Base-by-base conservation (phyloP, 2,329 filamentous ascomycete species). In the Neofusicoccum ribis region DNA sequence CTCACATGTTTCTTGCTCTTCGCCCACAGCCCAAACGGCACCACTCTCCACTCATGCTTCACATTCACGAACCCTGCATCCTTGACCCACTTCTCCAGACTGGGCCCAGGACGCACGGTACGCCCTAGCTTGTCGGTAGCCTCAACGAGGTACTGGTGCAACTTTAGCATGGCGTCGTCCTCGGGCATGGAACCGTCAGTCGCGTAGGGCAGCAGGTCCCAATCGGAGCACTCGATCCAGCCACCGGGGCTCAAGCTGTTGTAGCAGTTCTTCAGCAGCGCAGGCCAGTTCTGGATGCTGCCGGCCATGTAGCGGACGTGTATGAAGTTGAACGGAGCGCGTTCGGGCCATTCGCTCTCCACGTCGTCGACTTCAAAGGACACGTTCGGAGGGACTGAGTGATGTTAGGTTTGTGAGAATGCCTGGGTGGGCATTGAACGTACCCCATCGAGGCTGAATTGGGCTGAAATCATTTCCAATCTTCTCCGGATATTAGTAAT, bases 321-420 rank as follows among this genome's bases (percentile, higher is more conserved):
- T 56, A 77, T 70, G 27, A 70, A 73, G 65, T 77, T 73, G 63
- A 75, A 76, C 3, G 58, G 56, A 1, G 31, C 11, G 54, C 63
- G 63, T 14, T 52, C 20, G 5, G 52, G 44, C 77, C 77, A 79
- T 34, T 77, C 73, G 7, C 75, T 70, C 49, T 79, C 76, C 14
- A 76, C 68, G 60, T 79, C 76, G 63, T 79, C 77, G 54, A 79
- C 73, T 62, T 79, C 74, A 68, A 79, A 79, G 37, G 67, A 80
- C 15, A 86, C 80, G 70, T 89, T 89, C 8, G 84, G 81, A 15
- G 86, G 87, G 9, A 88, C 80, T 44, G 41, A 3, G 6, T 17
- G 15, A 15, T 50, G 61, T 37, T 41, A 41, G 34, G 46, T 9
- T 14, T 12, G 1, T 12, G 1, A 1, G 6, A 4, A 3, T 41